Evolutionary conservation across 371 early-diverging fungal species (phyloP).

Genomic region (Chytridiales sp.): DNA sequence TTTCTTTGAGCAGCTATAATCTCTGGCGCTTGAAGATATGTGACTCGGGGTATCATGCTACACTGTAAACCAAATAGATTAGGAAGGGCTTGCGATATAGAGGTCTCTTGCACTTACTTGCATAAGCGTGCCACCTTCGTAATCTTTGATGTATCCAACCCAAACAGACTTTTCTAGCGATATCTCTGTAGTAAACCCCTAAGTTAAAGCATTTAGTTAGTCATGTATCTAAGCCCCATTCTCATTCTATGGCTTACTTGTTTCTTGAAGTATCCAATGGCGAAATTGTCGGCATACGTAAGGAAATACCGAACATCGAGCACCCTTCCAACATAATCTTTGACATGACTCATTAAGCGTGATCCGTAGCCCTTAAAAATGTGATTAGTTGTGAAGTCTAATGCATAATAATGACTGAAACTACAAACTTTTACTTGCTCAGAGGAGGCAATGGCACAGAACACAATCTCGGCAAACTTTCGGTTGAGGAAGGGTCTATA

Average conservation of each 20-base stretch:
- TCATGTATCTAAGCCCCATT: constrained; percentile 70
- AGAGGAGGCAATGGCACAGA: constrained; percentile 92
- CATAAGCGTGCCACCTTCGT: constrained; percentile 99
- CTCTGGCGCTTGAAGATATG: constrained; percentile 57
- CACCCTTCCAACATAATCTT: constrained; percentile 77
- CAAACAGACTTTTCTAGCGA: constrained; percentile 89
- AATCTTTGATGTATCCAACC: constrained; percentile 99
- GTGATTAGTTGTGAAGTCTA: constrained; percentile 28
- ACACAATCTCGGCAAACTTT: constrained; percentile 98
- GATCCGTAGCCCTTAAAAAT: constrained; percentile 92
- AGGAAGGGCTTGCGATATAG: constrained; percentile 12
- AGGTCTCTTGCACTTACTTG: constrained; percentile 59
- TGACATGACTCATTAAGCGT: constrained; percentile 89
- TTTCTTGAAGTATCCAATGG: constrained; percentile 99
- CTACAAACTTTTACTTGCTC: constrained; percentile 92
- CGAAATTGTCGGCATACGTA: constrained; percentile 99
- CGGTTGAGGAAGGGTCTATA: constrained; percentile 89
- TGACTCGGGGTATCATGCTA: constrained; percentile 36
- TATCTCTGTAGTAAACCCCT: constrained; percentile 97
- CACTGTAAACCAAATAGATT: constrained; percentile 5
- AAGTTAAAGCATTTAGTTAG: neutral
- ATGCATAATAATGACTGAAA: no score
- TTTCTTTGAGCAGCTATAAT: constrained; percentile 65
- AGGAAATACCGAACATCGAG: constrained; percentile 83
- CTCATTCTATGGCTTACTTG: constrained; percentile 61